Evolutionary conservation across 2,329 filamentous ascomycete species (phyloP).

Genomic region (Curvularia verruculosa): DNA sequence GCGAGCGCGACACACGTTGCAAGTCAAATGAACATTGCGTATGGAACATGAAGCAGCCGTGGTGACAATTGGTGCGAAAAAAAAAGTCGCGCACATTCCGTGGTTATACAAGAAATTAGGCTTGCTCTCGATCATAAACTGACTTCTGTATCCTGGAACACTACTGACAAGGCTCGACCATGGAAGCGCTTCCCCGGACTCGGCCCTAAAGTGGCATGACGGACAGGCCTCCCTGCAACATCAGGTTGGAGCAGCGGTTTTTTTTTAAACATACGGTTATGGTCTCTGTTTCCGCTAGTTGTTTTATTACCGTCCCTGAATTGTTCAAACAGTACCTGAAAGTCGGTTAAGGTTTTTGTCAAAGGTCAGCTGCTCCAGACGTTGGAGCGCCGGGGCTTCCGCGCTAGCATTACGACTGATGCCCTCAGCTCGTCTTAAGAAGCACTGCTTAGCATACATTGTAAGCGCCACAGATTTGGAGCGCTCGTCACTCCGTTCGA

Average conservation of each 20-base stretch:
- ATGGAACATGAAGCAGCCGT: background rate
- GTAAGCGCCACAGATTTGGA: background rate
- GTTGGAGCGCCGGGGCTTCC: constrained; percentile 9
- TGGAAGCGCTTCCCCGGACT: constrained; percentile 3
- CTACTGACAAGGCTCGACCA: constrained; percentile 8
- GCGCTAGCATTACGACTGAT: background rate
- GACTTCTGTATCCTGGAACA: constrained; percentile 3
- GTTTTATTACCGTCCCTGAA: constrained; percentile 13
- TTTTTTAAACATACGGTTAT: background rate
- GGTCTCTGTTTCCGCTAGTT: background rate
- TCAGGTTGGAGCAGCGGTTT: background rate
- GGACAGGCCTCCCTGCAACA: background rate
- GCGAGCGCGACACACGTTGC: constrained; percentile 1
- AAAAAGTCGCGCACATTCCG: background rate
- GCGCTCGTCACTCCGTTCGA: background rate
- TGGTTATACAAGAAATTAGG: constrained; percentile 6
- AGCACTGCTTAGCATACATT: background rate
- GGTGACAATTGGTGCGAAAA: constrained; percentile 4
- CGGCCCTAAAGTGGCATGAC: constrained; percentile 3
- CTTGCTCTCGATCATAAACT: background rate
- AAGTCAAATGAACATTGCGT: background rate
- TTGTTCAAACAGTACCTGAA: background rate
- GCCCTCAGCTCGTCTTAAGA: constrained; percentile 6
- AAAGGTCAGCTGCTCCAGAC: constrained; percentile 11
- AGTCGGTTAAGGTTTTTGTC: background rate